These are phyloP conservation scores for Fusarium dlaminii DNA, from an alignment of 2,329 filamentous ascomycete genomes.

Conservation along the genomic window DNA sequence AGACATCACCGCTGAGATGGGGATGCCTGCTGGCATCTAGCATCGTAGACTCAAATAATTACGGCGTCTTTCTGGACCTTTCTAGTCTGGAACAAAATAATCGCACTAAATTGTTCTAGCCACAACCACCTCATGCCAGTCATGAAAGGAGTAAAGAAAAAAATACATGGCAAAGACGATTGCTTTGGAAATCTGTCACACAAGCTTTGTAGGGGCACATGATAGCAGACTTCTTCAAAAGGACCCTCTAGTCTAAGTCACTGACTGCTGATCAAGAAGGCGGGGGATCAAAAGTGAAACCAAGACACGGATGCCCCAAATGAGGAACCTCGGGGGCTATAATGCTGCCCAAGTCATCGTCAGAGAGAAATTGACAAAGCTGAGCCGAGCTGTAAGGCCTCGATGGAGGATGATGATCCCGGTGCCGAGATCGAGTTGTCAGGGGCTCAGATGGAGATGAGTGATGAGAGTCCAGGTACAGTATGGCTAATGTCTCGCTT, in stretches of 20 bases:
- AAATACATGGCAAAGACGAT: not conserved
- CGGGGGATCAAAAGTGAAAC: not conserved
- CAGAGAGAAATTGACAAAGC: constrained; percentile 1
- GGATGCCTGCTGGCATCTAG: not conserved
- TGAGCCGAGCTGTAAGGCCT: constrained; percentile 10
- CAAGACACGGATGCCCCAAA: not conserved
- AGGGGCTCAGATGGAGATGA: not conserved
- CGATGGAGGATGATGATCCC: constrained; percentile 21
- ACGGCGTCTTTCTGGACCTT: not conserved
- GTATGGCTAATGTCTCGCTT: not conserved
- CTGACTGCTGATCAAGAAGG: not conserved
- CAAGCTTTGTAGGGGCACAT: constrained; percentile 21
- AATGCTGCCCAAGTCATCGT: constrained; percentile 22
- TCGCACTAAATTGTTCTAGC: not conserved
- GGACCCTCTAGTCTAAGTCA: not conserved
- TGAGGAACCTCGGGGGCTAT: not conserved
- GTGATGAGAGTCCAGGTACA: not conserved
- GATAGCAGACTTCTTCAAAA: constrained; percentile 11
- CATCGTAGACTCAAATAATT: not conserved
- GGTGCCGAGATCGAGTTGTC: not conserved
- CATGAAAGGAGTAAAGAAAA: constrained; percentile 17
- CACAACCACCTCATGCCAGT: not conserved
- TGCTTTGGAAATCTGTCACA: constrained; percentile 8
- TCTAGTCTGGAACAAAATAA: not conserved
- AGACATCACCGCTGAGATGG: not conserved